A percentile compares a stretch with the other conserved stretches of the same genome.
These are phyloP conservation scores for Rosa rugosa DNA, from an alignment of 306 rosid species.

Conservation along the genomic window DNA sequence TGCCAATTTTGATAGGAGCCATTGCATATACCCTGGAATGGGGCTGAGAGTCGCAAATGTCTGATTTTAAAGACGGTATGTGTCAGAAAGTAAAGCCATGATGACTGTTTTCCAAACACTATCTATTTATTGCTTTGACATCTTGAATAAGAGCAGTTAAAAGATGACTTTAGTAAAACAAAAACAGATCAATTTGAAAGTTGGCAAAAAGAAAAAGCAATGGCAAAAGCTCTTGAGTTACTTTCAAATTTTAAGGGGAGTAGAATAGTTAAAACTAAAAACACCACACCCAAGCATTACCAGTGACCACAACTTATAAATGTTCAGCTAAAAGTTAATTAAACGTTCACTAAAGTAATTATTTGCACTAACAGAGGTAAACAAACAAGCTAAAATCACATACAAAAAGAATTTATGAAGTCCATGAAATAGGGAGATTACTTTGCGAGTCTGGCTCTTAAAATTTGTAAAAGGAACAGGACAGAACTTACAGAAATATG, in stretches of 20 bases:
- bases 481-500: conserved; percentile 70
- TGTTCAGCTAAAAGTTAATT: neutral
- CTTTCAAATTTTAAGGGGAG: neutral
- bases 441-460: conserved; percentile 9
- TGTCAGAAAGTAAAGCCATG: conserved; percentile 22
- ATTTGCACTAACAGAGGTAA: neutral
- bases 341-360: neutral
- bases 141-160: neutral
- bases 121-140: neutral
- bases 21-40: conserved; percentile 88
- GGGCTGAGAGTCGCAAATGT: conserved; percentile 95
- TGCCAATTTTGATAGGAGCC: conserved; percentile 88
- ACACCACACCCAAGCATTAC: neutral
- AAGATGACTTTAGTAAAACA: neutral
- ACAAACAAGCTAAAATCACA: neutral
- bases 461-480: conserved; percentile 22
- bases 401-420: neutral
- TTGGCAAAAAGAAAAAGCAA: neutral
- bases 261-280: neutral
- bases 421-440: neutral
- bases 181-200: neutral
- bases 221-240: neutral
- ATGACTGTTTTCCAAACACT: neutral
- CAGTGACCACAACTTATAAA: neutral
- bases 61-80: conserved; percentile 36